Percentiles rank a stretch among this genome's conserved stretches.
phyloP scores from a whole-genome alignment of 75 land plant genomes.

The Picea glauca region DNA sequence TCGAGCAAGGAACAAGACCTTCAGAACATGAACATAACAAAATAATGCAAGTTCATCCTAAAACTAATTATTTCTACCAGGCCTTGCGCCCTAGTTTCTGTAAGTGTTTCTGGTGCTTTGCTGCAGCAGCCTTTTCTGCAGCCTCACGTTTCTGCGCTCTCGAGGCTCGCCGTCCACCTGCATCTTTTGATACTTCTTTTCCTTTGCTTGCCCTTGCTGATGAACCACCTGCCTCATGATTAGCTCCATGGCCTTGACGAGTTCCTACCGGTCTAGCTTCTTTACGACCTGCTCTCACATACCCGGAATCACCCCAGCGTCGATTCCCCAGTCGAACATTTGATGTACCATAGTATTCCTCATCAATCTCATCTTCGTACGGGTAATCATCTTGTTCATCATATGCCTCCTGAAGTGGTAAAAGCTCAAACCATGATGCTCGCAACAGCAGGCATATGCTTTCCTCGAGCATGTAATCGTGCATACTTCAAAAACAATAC shows the following conservation, averaged over 20 bases:
- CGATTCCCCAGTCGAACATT: slow-evolving; percentile 84
- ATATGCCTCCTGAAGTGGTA: slow-evolving; percentile 28
- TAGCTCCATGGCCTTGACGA: slow-evolving; percentile 16
- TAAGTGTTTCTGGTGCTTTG: background rate
- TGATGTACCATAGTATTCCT: slow-evolving; percentile 40
- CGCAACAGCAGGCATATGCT: slow-evolving; percentile 90
- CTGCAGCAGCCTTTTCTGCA: slow-evolving; percentile 64
- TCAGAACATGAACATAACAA: too few relatives aligned
- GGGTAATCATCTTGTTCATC: slow-evolving; percentile 47
- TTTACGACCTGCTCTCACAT: slow-evolving; percentile 78
- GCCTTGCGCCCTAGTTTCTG: too few relatives aligned
- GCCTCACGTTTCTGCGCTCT: slow-evolving; percentile 70
- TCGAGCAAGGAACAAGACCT: too few relatives aligned
- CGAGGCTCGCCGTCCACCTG: slow-evolving; percentile 50
- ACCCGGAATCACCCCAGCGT: slow-evolving; percentile 95
- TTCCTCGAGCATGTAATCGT: slow-evolving; percentile 88
- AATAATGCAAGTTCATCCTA: too few relatives aligned
- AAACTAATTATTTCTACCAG: too few relatives aligned
- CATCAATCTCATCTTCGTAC: slow-evolving; percentile 37
- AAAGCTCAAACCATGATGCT: slow-evolving; percentile 79
- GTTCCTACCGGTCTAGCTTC: slow-evolving; percentile 77
- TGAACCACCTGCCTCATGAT: slow-evolving; percentile 19
- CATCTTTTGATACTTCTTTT: slow-evolving; percentile 5
- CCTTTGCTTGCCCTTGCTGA: slow-evolving; percentile 18
- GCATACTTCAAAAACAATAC: slow-evolving; percentile 36